phyloP scores from a whole-genome alignment of 2,329 filamentous ascomycete species.

The Sclerotinia minor region DNA sequence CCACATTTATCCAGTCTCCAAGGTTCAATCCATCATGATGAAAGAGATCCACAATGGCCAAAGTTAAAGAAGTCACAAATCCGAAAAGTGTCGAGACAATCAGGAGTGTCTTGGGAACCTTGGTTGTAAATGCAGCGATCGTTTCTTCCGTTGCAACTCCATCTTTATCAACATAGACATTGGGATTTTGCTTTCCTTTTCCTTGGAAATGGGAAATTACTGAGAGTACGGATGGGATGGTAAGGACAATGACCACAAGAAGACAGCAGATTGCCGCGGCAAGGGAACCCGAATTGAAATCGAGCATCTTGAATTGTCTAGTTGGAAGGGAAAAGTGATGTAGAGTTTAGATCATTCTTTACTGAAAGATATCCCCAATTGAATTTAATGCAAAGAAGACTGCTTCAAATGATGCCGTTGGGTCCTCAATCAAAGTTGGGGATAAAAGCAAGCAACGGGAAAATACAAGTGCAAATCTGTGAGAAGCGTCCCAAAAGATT shows the following conservation, averaged over 20 bases:
- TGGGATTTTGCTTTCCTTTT: slow-evolving; percentile 39
- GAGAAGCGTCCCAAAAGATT: background rate
- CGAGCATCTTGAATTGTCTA: slow-evolving; percentile 50
- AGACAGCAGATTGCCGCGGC: slow-evolving; percentile 39
- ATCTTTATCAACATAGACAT: slow-evolving; percentile 67
- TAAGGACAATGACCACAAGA: slow-evolving; percentile 43
- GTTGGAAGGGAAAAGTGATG: background rate
- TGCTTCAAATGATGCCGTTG: background rate
- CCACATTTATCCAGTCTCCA: slow-evolving; percentile 61
- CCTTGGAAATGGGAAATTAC: slow-evolving; percentile 42
- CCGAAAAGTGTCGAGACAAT: slow-evolving; percentile 56
- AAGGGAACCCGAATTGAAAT: slow-evolving; percentile 47
- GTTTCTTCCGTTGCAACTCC: slow-evolving; percentile 67
- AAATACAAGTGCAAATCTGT: background rate
- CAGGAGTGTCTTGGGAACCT: slow-evolving; percentile 55
- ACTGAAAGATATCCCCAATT: background rate
- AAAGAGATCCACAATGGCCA: slow-evolving; percentile 55
- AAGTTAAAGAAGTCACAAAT: slow-evolving; percentile 55
- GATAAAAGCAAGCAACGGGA: background rate
- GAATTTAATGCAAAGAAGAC: background rate
- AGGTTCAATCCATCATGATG: slow-evolving; percentile 47
- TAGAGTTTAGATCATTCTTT: slow-evolving; percentile 14
- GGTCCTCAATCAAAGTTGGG: background rate
- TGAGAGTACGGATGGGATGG: slow-evolving; percentile 44
- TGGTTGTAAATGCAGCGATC: slow-evolving; percentile 61